A percentile compares a stretch with the other conserved stretches of the same genome.
These are phyloP conservation scores for Agroathelia rolfsii DNA, from an alignment of 1,284 basidiomycete species.

Conservation along the genomic window DNA sequence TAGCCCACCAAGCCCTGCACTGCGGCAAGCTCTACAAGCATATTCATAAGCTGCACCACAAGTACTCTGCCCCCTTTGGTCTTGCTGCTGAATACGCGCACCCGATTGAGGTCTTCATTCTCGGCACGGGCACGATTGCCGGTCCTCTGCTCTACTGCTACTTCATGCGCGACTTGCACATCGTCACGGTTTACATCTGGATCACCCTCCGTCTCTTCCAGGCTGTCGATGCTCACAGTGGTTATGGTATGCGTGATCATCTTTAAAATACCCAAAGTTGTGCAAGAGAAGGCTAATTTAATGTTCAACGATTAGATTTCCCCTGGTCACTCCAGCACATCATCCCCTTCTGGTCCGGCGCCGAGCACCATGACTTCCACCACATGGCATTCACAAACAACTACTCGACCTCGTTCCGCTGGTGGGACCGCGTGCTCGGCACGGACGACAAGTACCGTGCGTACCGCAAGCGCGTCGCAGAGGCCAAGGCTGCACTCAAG, in stretches of 20 bases:
- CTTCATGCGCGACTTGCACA: constrained; percentile 70
- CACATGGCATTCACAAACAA: constrained; percentile 90
- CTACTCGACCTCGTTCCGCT: constrained; percentile 87
- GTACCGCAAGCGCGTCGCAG: constrained; percentile 54
- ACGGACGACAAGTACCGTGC: constrained; percentile 80
- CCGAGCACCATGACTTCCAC: constrained; percentile 97
- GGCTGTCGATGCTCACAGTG: constrained; percentile 94
- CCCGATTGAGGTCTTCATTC: constrained; percentile 88
- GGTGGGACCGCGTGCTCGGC: constrained; percentile 82
- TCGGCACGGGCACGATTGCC: constrained; percentile 77
- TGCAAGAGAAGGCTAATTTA: too few species aligned
- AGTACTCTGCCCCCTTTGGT: constrained; percentile 95
- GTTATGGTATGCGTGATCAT: constrained; percentile 87
- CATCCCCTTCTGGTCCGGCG: constrained; percentile 96
- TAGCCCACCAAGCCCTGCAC: constrained; percentile 87
- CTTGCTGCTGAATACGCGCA: constrained; percentile 97
- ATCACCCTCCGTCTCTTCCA: constrained; percentile 92
- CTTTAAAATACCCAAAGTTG: too few species aligned
- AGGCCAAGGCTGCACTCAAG: constrained; percentile 45
- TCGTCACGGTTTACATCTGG: constrained; percentile 92
- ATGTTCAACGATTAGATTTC: too few species aligned
- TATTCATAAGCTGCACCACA: constrained; percentile 98
- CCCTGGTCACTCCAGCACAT: constrained; percentile 96
- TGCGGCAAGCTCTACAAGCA: constrained; percentile 90
- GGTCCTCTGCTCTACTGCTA: constrained; percentile 84